A percentile compares a stretch with the other conserved stretches of the same genome.
These are phyloP conservation scores for Beta vulgaris DNA, from an alignment of 148 eudicot genomes.

Conservation along the genomic window DNA sequence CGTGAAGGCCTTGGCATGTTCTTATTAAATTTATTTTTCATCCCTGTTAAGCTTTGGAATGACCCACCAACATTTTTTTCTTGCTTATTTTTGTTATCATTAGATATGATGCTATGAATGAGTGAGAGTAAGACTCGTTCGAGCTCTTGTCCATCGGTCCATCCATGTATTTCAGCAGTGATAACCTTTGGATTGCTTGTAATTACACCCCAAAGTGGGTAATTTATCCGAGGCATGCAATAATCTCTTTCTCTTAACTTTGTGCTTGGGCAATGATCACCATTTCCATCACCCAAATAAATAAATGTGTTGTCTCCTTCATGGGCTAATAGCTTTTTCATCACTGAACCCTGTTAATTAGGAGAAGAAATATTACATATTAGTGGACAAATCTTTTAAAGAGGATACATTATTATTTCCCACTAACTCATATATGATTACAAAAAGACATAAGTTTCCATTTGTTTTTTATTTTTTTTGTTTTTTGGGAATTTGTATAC, in stretches of 20 bases:
- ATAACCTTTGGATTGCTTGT: constrained; percentile 24
- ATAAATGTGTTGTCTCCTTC: constrained; percentile 32
- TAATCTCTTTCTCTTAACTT: constrained; percentile 29
- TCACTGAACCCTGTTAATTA: constrained; percentile 29
- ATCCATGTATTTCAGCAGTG: constrained; percentile 32
- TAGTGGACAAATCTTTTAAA: constrained; percentile 11
- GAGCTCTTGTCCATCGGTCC: constrained; percentile 37
- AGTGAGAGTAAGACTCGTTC: constrained; percentile 23
- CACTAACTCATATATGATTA: neutral
- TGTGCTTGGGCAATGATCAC: constrained; percentile 37
- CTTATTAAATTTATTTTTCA: constrained; percentile 25
- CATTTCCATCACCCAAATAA: constrained; percentile 43
- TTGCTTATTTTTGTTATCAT: too few species aligned
- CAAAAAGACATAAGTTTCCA: neutral
- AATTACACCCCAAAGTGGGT: constrained; percentile 36
- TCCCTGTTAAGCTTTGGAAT: constrained; percentile 1
- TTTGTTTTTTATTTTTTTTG: too few species aligned
- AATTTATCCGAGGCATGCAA: constrained; percentile 40
- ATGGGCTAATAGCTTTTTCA: constrained; percentile 23
- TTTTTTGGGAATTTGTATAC: too few species aligned
- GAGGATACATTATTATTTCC: neutral
- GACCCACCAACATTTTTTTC: constrained; percentile 13
- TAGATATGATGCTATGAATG: constrained; percentile 1
- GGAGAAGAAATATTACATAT: neutral
- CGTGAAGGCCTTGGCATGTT: constrained; percentile 22